Evolutionary conservation across 345 rosid genomes (phyloP), one percentile per base, ranked within the genome.

Genomic region (Acer saccharum): DNA sequence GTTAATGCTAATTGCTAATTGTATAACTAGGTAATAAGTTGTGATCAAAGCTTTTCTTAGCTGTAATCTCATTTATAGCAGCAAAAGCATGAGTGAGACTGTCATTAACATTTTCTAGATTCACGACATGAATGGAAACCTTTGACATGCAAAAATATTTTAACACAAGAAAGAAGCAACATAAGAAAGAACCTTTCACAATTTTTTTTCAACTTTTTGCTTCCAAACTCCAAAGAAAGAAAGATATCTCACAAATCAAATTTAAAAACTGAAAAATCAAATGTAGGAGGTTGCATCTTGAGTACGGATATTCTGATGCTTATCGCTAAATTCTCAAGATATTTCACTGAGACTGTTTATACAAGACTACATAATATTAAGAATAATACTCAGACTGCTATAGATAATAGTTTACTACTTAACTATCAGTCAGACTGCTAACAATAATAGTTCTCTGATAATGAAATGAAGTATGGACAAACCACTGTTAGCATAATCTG

Each of bases 371-470:
- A 11, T 57, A 35, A n/a, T 62, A 12, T 3, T 43, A 61, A 60
- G n/a, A 43, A 61, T 6, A 57, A 58, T 20, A 48, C 2, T 6
- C 21, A 48, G n/a, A 46, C n/a, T 21, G 69, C 25, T 10, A 7
- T 64, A 48, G n/a, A 52, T 39, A 64, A 64, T 11, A 16, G 23
- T 29, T 29, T 29, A 29, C 32, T 29, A 29, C 32, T 29, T 46
- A 61, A 61, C 68, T 46, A 74, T 74, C 70, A 64, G 20, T 65
- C 35, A 74, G 43, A 65, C 11, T 48, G 71, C 62, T 50, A 74
- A 7, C 39, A 41, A 21, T 16, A 43, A 39, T 16, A 50, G 27
- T 39, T 43, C 21, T 21, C 13, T 2, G 35, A 25, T 54, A 17
- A 21, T 21, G 58, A 44, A 60, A 27, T 44, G 7, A 21, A 60